Evolutionary conservation across 306 rosid genomes (phyloP), one percentile per base, ranked within the genome.

Genomic region (Corylus americana): DNA sequence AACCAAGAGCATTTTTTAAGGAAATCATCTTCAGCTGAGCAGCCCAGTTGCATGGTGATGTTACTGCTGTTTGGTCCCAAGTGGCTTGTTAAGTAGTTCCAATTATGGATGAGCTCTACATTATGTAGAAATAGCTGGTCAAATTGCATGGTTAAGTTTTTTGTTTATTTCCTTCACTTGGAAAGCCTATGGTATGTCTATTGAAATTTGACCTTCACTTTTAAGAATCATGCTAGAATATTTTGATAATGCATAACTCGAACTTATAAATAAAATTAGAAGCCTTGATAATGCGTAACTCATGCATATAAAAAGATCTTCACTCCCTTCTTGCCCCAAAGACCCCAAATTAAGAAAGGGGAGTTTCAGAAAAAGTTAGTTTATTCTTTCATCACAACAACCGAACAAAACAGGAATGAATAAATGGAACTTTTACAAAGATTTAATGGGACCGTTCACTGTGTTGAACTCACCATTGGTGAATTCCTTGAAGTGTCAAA

Each of bases 51-150:
- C 8, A 1, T 68, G 62, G 18, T 58, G 53, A 39, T 73, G 8
- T 55, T 82, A 14, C 25, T 25, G 22, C 4, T n/a, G 57, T 48
- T 55, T 47, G 13, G 55, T 50, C 64, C 58, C 25, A 25, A 42
- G 37, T 18, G 17, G 50, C 29, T 39, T 64, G 17, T 8, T 64
- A 35, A 35, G 42, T 18, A 14, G 70, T 64, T 64, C 35, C n/a
- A 59, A 14, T 35, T 16, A 64, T 18, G 51, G 37, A 45, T 75
- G 70, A 50, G 78, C 35, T 63, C 7, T 50, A 47, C 72, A 63
- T 12, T 54, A 31, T 72, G 74, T 45, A n/a, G 66, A 77, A 73
- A 66, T 62, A 71, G 50, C 55, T 55, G 45, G 57, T 76, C 14
- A 50, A n/a, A 69, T 69, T n/a, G 12, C 18, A 5, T 18, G 74